phyloP scores from a whole-genome alignment of 371 early-diverging fungal genomes.

The Rhizopus delemar region DNA sequence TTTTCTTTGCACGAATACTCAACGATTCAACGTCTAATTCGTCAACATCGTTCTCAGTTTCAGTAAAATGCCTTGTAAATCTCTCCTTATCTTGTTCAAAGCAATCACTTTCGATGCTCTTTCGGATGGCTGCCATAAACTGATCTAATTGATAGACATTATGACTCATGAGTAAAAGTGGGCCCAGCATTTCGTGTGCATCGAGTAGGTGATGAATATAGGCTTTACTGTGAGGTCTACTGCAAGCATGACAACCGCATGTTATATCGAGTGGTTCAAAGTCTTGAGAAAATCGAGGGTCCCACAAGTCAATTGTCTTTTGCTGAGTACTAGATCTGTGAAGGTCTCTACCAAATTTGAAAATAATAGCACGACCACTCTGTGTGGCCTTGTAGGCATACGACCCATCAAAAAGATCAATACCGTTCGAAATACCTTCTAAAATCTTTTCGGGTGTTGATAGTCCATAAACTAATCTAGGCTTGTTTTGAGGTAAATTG shows the following conservation, averaged over 20 bases:
- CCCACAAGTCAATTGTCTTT: constrained; percentile 58
- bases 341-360: constrained; percentile 38
- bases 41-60: constrained; percentile 36
- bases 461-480: constrained; percentile 51
- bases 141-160: constrained; percentile 65
- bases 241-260: constrained; percentile 72
- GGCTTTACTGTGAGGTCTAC: constrained; percentile 67
- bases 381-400: constrained; percentile 49
- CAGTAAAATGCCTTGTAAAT: constrained; percentile 51
- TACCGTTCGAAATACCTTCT: constrained; percentile 60
- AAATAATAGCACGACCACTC: constrained; percentile 42
- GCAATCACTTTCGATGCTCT: constrained; percentile 53
- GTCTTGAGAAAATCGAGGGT: constrained; percentile 46
- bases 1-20: constrained; percentile 42
- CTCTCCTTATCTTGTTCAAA: constrained; percentile 49
- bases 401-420: constrained; percentile 75
- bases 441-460: constrained; percentile 62
- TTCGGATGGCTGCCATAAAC: constrained; percentile 66
- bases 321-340: neutral
- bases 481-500: constrained; percentile 47
- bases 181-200: constrained; percentile 80
- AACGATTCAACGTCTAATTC: constrained; percentile 42
- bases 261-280: constrained; percentile 61
- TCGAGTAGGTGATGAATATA: constrained; percentile 77
- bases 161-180: constrained; percentile 78